Conservation (phyloP, 2,329 filamentous ascomycete species). For the Ascochyta viciae-villosae region DNA sequence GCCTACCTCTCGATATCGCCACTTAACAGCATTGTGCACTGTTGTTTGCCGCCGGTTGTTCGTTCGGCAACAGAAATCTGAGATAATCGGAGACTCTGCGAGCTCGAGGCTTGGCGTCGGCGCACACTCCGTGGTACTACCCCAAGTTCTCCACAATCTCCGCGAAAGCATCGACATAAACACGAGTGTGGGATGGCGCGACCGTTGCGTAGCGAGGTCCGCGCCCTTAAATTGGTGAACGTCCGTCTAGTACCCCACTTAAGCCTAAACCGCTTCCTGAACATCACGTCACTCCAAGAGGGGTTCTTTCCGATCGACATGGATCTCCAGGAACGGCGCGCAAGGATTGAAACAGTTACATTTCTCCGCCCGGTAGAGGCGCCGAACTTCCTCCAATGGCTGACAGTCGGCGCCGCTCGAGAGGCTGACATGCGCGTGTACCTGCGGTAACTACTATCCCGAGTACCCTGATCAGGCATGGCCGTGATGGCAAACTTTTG, state of each 20-base stretch:
- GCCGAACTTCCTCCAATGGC: slow-evolving; percentile 35
- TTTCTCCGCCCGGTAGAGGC: slow-evolving; percentile 28
- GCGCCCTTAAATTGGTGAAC: slow-evolving; percentile 4
- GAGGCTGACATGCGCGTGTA: slow-evolving; percentile 4
- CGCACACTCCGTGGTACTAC: slow-evolving; percentile 10
- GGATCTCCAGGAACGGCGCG: slow-evolving; percentile 16
- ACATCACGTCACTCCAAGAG: slow-evolving; percentile 18
- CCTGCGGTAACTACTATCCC: slow-evolving; percentile 13
- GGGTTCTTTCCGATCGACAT: slow-evolving; percentile 15
- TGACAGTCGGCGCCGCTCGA: slow-evolving; percentile 3
- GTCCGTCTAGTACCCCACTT: not conserved
- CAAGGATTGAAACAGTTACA: slow-evolving; percentile 11
- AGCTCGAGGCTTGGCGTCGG: slow-evolving; percentile 10
- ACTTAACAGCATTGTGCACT: not conserved
- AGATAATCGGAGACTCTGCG: slow-evolving; percentile 12
- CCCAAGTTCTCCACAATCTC: slow-evolving; percentile 19
- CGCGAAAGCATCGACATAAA: slow-evolving; percentile 10
- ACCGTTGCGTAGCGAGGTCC: slow-evolving; percentile 7
- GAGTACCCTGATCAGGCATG: slow-evolving; percentile 11
- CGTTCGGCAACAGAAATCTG: not conserved
- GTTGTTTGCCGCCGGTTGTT: not conserved
- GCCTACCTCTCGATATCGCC: not conserved
- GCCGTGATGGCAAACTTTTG: slow-evolving; percentile 5
- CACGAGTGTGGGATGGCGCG: slow-evolving; percentile 9
- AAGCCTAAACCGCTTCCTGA: slow-evolving; percentile 1